Conservation (phyloP, 495 filamentous ascomycete genomes). For the Neurospora cerealis region DNA sequence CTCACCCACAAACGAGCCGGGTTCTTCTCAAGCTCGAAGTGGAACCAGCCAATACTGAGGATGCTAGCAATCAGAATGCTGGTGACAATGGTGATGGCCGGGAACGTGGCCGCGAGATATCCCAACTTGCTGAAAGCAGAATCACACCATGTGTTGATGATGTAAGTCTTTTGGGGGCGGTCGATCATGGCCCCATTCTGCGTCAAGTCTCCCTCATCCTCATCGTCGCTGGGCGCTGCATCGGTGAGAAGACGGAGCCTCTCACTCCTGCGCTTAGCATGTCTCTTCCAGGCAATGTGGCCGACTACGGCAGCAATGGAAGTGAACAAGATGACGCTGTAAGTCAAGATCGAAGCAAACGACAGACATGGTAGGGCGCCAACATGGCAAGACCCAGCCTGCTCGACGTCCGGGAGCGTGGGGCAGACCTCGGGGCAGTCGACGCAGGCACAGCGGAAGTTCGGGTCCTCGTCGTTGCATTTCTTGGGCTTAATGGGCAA, state of each 20-base stretch:
- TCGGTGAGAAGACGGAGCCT: conserved; percentile 79
- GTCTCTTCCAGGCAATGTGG: conserved; percentile 64
- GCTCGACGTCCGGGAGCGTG: conserved; percentile 59
- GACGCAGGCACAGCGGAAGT: conserved; percentile 83
- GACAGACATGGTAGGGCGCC: conserved; percentile 83
- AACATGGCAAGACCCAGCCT: conserved; percentile 64
- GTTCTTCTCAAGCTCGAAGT: conserved; percentile 76
- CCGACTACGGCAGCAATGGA: conserved; percentile 57
- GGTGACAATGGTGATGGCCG: conserved; percentile 64
- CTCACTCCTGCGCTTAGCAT: conserved; percentile 64
- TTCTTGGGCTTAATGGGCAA: conserved; percentile 58
- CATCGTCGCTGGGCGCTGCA: conserved; percentile 73
- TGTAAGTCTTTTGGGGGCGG: conserved; percentile 60
- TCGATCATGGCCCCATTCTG: conserved; percentile 60
- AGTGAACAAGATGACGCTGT: conserved; percentile 60
- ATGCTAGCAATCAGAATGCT: conserved; percentile 62
- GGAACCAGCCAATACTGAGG: conserved; percentile 77
- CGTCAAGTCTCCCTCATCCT: conserved; percentile 75
- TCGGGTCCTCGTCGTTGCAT: conserved; percentile 79
- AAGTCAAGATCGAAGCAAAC: conserved; percentile 81
- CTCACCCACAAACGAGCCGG: conserved; percentile 93
- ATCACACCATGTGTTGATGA: conserved; percentile 68
- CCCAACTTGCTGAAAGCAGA: conserved; percentile 77
- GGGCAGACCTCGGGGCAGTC: conserved; percentile 84
- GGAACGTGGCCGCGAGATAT: conserved; percentile 68